Evolutionary conservation across 257 asterid species (phyloP), one percentile per base, ranked within the genome.

Genomic region (Solanum pennellii): DNA sequence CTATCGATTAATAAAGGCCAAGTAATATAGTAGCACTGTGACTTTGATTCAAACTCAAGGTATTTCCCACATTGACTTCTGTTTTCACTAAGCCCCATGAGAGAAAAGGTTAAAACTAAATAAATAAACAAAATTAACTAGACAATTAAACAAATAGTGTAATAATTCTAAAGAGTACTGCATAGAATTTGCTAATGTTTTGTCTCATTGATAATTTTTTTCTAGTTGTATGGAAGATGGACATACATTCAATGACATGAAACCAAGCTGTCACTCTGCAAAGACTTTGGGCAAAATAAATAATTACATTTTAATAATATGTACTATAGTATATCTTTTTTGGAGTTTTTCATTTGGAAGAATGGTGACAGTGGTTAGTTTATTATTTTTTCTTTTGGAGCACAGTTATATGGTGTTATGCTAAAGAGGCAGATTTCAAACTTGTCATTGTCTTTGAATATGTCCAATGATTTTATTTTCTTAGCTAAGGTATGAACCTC

Each of bases 311-410:
- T 66, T 89, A 60, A 82, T 89, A 59, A 73, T 52, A 52, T 37
- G 88, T 88, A 82, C 86, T 83, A 33, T 27, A 27, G 21, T 68
- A 68, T 86, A 76, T 69, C 74, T 72, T 49, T 87, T 92, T 88
- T 92, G 94, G 91, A 89, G 66, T 80, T 74, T 91, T 85, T 31
- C 89, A 41, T 87, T 93, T 93, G 94, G 87, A 86, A 87, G 90
- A 85, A 83, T 88, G 83, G 68, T 86, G 68, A 74, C 76, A 56
- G 65, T 74, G 82, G 27, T 76, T 86, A 86, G 89, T 65, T 20
- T 12, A 69, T 39, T 83, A 4, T 52, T 71, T n/a, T 45, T 86
- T 59, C 56, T 11, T 27, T 66, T 33, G 86, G 76, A 33, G 44
- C 25, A 86, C 25, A 86, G 83, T 83, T 75, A 9, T 27, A 80